Conservation (phyloP, 2,329 filamentous ascomycete species). For the Onygenales sp. region DNA sequence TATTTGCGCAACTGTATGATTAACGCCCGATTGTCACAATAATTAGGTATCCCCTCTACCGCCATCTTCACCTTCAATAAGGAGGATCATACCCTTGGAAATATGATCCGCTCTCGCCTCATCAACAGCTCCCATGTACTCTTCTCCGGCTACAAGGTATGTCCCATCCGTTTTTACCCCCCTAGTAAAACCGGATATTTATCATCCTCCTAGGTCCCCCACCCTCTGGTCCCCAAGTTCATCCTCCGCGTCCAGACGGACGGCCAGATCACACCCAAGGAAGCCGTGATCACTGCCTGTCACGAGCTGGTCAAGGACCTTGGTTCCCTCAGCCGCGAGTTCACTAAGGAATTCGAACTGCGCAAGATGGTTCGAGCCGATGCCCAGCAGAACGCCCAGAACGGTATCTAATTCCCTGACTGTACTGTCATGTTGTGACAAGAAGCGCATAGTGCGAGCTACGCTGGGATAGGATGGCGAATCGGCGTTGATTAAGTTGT, state of each 20-base stretch:
- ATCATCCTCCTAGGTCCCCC: slow-evolving; percentile 26
- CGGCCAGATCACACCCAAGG: slow-evolving; percentile 76
- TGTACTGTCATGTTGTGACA: too few relatives aligned
- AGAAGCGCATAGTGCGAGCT: too few relatives aligned
- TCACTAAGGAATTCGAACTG: slow-evolving; percentile 85
- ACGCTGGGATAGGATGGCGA: neutral
- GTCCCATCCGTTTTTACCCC: slow-evolving; percentile 15
- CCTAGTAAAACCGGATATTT: neutral
- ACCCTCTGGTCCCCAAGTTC: slow-evolving; percentile 44
- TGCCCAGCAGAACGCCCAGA: slow-evolving; percentile 37
- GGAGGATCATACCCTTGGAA: slow-evolving; percentile 92
- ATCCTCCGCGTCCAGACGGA: slow-evolving; percentile 84
- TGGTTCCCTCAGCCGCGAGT: slow-evolving; percentile 70
- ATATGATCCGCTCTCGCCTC: slow-evolving; percentile 77
- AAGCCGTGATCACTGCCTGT: slow-evolving; percentile 72
- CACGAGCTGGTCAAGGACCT: slow-evolving; percentile 75
- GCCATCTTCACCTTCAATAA: slow-evolving; percentile 92
- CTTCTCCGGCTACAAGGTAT: slow-evolving; percentile 88
- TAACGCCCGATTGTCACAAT: neutral
- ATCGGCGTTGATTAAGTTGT: neutral
- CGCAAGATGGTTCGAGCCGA: slow-evolving; percentile 67
- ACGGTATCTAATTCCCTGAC: slow-evolving; percentile 6
- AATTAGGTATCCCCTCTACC: slow-evolving; percentile 77
- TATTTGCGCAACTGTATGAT: neutral
- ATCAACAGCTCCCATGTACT: slow-evolving; percentile 74